A percentile compares a stretch with the other conserved stretches of the same genome.
phyloP scores from a whole-genome alignment of 192 early-diverging fungal genomes.

The Podila verticillata region DNA sequence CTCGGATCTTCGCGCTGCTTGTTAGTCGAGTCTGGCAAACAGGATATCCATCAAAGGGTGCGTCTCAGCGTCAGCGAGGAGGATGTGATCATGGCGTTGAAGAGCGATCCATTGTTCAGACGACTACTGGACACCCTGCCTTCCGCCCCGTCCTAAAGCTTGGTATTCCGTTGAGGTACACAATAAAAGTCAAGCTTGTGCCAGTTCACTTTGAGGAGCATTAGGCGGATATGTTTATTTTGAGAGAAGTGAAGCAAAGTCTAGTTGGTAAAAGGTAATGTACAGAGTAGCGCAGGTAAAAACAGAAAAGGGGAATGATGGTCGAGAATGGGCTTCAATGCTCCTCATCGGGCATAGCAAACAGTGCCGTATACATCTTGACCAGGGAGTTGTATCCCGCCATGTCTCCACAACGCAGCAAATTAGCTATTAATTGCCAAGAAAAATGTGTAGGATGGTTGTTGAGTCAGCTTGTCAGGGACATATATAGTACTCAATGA shows the following conservation, averaged over 20 bases:
- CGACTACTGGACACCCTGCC: constrained; percentile 30
- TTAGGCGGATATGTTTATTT: too few relatives aligned
- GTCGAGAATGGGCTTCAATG: background rate
- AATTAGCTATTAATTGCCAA: constrained; percentile 69
- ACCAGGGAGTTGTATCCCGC: constrained; percentile 90
- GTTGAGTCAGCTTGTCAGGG: background rate
- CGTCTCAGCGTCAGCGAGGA: constrained; percentile 78
- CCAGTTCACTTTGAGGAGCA: too few relatives aligned
- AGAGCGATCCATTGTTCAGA: constrained; percentile 67
- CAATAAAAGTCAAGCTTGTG: too few relatives aligned
- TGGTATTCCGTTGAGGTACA: background rate
- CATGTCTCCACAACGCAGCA: constrained; percentile 87
- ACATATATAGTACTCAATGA: background rate
- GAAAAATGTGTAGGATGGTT: background rate
- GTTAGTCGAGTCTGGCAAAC: constrained; percentile 68
- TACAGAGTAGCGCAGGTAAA: background rate
- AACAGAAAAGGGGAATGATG: background rate
- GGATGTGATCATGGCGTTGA: constrained; percentile 82
- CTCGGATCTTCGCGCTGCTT: constrained; percentile 71
- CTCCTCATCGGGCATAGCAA: constrained; percentile 59
- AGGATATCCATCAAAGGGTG: constrained; percentile 75
- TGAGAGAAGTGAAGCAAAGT: too few relatives aligned
- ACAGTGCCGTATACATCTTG: constrained; percentile 83
- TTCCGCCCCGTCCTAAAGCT: constrained; percentile 9
- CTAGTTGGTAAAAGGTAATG: background rate